Evolutionary conservation across 805 yeast species (phyloP), one percentile per base, ranked within the genome.

Genomic region (Zygosaccharomyces rouxii): DNA sequence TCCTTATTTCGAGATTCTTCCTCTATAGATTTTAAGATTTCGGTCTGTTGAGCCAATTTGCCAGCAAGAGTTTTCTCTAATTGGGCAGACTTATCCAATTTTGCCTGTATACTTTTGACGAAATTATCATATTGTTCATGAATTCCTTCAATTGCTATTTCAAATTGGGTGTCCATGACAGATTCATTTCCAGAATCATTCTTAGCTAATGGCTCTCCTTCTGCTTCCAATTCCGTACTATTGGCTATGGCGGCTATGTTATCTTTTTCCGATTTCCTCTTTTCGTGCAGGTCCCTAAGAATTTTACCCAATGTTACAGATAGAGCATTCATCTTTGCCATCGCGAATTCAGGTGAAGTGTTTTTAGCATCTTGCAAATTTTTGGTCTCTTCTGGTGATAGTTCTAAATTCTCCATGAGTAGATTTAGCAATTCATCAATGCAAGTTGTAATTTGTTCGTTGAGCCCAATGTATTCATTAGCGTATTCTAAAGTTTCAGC

Each of bases 91-190:
- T 51, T 43, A 23, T 47, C 53, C 16, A 64, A 42, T 40, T 62
- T 63, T 21, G 40, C 19, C 30, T 58, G 51, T 14, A 64, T 54
- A 10, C 62, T 54, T 18, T 52, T 56, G n/a, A 64, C 50, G 43
- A 63, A 64, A 14, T 53, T 52, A 16, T 58, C 66, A 46, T 64
- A 64, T 31, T 60, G 62, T 25, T 59, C 55, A 46, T 63, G 68
- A 38, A 64, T 48, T 16, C 57, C 57, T 38, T 61, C 60, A 4
- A 64, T 60, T 3, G 57, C 62, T 25, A 55, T 46, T 51, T 64
- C 69, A 4, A 63, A 46, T 9, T 56, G 54, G 7, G 64, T 49
- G 43, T 61, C 64, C 11, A 60, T 44, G 13, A 44, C 51, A 7
- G 53, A 46, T 5, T 48, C 54, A 47, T 54, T 44, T 7, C 38